These are phyloP conservation scores for Chenopodium album DNA, from an alignment of 148 eudicot species.

Conservation along the genomic window DNA sequence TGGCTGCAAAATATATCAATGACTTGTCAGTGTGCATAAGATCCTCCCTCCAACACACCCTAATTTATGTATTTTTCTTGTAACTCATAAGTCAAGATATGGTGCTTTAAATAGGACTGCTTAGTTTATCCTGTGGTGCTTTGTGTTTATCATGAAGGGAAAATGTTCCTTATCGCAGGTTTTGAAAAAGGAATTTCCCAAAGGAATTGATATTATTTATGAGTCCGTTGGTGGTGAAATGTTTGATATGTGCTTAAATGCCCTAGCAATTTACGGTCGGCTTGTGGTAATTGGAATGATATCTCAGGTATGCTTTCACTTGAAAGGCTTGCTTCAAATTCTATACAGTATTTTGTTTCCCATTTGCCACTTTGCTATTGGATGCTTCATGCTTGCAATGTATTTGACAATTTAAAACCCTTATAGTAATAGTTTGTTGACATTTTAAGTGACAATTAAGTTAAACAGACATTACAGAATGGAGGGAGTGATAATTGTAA, in stretches of 20 bases:
- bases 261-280: constrained; percentile 78
- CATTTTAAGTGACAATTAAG: neutral
- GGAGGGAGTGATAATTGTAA: neutral
- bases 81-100: neutral
- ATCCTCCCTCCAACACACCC: neutral
- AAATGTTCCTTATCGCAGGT: constrained; percentile 44
- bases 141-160: neutral
- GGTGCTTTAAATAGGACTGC: neutral
- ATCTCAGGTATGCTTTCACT: constrained; percentile 68
- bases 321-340: neutral
- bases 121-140: neutral
- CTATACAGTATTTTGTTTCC: constrained; percentile 2
- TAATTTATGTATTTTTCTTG: neutral
- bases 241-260: constrained; percentile 85
- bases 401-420: too few species aligned
- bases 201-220: constrained; percentile 83
- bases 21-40: neutral
- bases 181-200: constrained; percentile 76
- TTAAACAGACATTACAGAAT: neutral
- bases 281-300: constrained; percentile 96
- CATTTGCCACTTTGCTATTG: neutral
- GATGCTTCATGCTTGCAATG: neutral
- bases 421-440: neutral
- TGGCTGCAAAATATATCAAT: neutral
- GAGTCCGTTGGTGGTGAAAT: constrained; percentile 95